phyloP scores from a whole-genome alignment of 1,284 basidiomycete genomes.

The Leccinum pachyderme region DNA sequence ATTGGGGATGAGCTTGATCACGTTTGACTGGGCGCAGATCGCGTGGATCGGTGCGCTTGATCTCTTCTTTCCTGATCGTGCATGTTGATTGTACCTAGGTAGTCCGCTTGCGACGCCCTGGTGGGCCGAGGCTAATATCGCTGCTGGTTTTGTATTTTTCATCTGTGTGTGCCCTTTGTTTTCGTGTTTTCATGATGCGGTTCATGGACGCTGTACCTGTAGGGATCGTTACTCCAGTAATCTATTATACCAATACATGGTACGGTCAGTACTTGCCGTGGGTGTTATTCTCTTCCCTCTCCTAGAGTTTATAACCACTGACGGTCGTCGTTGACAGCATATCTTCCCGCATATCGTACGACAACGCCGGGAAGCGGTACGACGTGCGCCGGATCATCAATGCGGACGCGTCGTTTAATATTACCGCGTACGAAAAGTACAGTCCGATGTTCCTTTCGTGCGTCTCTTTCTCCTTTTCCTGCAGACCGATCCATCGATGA shows the following conservation, averaged over 20 bases:
- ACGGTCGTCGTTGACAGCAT: conserved; percentile 34
- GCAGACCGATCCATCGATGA: background rate
- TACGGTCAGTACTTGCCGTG: conserved; percentile 56
- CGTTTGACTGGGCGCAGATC: conserved; percentile 72
- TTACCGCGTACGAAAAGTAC: conserved; percentile 69
- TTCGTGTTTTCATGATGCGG: background rate
- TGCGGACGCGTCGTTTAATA: conserved; percentile 56
- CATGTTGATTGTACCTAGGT: conserved; percentile 11
- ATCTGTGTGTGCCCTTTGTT: conserved; percentile 43
- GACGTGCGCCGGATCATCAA: conserved; percentile 67
- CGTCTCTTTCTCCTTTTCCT: background rate
- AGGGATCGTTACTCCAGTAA: conserved; percentile 65
- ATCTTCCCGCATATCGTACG: conserved; percentile 53
- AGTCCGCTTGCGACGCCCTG: conserved; percentile 66
- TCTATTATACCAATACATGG: conserved; percentile 67
- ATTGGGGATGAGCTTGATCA: conserved; percentile 67
- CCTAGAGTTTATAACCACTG: background rate
- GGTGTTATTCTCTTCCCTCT: background rate
- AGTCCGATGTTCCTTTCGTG: conserved; percentile 83
- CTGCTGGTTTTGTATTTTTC: conserved; percentile 75
- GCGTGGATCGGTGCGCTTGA: conserved; percentile 36
- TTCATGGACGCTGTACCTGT: background rate
- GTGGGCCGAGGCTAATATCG: conserved; percentile 83
- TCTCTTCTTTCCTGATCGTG: background rate
- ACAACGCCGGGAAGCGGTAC: conserved; percentile 67